A percentile compares a stretch with the other conserved stretches of the same genome.
These are phyloP conservation scores for Crithidia sp. DNA, from an alignment of 208 protist genomes.

Conservation along the genomic window DNA sequence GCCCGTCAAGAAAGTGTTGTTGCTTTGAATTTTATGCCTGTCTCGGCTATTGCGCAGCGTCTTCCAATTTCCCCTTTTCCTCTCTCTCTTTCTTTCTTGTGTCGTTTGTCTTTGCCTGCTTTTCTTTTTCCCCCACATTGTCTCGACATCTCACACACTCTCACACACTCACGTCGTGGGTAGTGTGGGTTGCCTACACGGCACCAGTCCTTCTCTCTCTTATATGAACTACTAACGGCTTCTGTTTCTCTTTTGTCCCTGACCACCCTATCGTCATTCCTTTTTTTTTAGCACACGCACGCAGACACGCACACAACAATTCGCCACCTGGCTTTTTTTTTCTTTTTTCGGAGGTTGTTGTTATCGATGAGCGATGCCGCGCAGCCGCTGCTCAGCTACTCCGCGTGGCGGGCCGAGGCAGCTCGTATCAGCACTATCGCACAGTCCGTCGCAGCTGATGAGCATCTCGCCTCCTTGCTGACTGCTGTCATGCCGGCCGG, in stretches of 20 bases:
- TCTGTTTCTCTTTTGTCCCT: constrained; percentile 8
- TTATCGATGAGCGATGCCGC: constrained; percentile 12
- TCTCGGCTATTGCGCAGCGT: neutral
- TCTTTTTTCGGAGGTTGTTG: too few relatives aligned
- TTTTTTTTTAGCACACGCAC: neutral
- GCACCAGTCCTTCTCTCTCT: too few relatives aligned
- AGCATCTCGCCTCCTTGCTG: neutral
- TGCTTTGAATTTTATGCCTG: neutral
- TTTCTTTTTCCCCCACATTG: neutral
- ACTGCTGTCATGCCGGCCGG: neutral
- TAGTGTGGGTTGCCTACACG: too few relatives aligned
- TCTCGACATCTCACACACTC: too few relatives aligned
- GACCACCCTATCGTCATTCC: neutral
- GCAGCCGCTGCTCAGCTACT: constrained; percentile 10
- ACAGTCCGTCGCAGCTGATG: constrained; percentile 7
- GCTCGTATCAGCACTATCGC: constrained; percentile 11
- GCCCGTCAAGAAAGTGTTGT: neutral
- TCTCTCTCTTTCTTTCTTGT: too few relatives aligned
- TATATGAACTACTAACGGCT: neutral
- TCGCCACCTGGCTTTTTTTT: too few relatives aligned
- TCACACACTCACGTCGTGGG: too few relatives aligned
- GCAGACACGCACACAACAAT: neutral
- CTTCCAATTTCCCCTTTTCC: too few relatives aligned
- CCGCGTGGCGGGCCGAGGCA: constrained; percentile 21
- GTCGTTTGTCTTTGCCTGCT: neutral